These are phyloP conservation scores for Mycocentrospora acerina DNA, from an alignment of 2,329 filamentous ascomycete genomes.

Conservation along the genomic window DNA sequence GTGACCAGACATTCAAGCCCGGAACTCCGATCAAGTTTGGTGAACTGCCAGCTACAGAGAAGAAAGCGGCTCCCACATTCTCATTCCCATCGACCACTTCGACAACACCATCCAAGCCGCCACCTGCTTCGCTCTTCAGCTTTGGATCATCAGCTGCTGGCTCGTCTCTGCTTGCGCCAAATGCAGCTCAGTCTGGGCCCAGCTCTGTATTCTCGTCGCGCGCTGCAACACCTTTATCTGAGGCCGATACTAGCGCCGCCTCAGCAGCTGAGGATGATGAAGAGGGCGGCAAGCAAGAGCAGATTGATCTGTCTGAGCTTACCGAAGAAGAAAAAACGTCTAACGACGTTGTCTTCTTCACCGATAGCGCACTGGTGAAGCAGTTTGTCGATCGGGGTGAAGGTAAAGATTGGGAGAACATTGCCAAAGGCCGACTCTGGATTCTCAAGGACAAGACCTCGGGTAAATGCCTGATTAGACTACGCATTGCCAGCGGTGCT, in stretches of 20 bases:
- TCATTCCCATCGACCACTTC: constrained; percentile 32
- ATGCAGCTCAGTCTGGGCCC: constrained; percentile 17
- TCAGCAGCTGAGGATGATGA: constrained; percentile 32
- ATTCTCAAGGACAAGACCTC: constrained; percentile 41
- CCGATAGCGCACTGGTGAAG: constrained; percentile 30
- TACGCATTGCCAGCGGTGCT: constrained; percentile 35
- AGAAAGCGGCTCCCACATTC: constrained; percentile 26
- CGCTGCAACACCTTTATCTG: constrained; percentile 39
- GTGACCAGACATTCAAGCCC: constrained; percentile 41
- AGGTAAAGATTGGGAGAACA: constrained; percentile 33
- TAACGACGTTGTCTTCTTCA: constrained; percentile 38
- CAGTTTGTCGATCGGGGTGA: constrained; percentile 25
- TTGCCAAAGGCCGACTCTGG: constrained; percentile 36
- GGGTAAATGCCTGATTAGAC: constrained; percentile 34
- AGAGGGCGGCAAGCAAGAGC: constrained; percentile 28
- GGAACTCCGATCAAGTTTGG: constrained; percentile 41
- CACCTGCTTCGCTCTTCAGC: constrained; percentile 22
- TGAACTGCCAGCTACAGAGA: constrained; percentile 19
- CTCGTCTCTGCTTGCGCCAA: constrained; percentile 23
- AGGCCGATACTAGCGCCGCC: constrained; percentile 33
- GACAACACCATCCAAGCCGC: constrained; percentile 29
- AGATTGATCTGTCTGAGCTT: constrained; percentile 34
- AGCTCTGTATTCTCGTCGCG: constrained; percentile 38
- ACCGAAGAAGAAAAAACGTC: constrained; percentile 34
- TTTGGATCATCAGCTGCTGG: constrained; percentile 21